These are phyloP conservation scores for Fagus crenata DNA, from an alignment of 306 rosid species.

Conservation along the genomic window DNA sequence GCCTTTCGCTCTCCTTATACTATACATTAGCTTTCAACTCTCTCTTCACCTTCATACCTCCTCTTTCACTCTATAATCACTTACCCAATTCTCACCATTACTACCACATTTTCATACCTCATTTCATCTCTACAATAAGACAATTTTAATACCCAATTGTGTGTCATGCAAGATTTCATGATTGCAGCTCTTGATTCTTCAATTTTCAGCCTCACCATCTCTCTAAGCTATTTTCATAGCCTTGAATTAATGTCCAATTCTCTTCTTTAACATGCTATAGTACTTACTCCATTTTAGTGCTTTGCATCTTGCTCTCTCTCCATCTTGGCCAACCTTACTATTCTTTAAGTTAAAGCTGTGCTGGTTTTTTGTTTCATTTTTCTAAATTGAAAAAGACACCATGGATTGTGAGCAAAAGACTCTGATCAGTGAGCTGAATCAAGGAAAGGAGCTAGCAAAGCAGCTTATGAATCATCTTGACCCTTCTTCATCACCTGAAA, in stretches of 20 bases:
- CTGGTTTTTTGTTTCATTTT: background rate
- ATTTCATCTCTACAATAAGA: background rate
- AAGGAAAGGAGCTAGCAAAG: slow-evolving; percentile 63
- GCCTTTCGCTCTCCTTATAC: background rate
- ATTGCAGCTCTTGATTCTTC: background rate
- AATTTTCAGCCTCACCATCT: background rate
- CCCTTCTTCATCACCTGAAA: slow-evolving; percentile 43
- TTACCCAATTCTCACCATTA: background rate
- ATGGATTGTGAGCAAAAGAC: slow-evolving; percentile 40
- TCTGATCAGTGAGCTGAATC: slow-evolving; percentile 51
- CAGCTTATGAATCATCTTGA: slow-evolving; percentile 44
- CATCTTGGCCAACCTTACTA: background rate
- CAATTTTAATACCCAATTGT: slow-evolving; percentile 2
- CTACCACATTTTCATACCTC: background rate
- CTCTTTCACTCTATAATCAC: background rate
- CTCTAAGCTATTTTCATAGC: background rate
- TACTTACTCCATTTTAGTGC: background rate
- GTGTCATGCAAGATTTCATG: slow-evolving; percentile 12
- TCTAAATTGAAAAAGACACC: slow-evolving; percentile 36
- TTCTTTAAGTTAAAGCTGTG: background rate
- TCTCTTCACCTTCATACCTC: slow-evolving; percentile 15
- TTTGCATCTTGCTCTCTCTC: background rate
- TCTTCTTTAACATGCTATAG: background rate
- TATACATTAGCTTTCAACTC: background rate
- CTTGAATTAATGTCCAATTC: slow-evolving; percentile 13